phyloP scores from a whole-genome alignment of 352 stramenopile genomes.

The Peronospora destructor region DNA sequence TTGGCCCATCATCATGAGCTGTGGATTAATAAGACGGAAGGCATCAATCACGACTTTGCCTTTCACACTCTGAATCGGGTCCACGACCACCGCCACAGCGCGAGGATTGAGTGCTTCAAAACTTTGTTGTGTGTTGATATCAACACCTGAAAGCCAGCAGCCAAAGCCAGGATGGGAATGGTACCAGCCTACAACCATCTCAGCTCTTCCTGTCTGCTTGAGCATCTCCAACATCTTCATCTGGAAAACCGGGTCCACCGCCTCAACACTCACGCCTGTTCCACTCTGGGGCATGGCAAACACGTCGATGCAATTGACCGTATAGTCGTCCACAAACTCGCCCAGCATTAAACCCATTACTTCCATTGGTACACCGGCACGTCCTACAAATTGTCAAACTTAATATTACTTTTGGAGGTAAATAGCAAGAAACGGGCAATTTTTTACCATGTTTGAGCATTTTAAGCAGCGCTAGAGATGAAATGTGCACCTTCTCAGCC shows the following conservation, averaged over 20 bases:
- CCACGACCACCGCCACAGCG: conserved; percentile 97
- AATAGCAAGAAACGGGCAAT: too few relatives aligned
- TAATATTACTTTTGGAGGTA: too few relatives aligned
- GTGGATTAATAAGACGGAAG: conserved; percentile 98
- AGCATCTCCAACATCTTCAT: conserved; percentile 99
- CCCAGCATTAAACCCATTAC: conserved; percentile 99
- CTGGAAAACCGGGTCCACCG: conserved; percentile 99
- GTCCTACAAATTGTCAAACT: conserved; percentile 30
- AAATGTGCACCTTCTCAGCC: conserved; percentile 99
- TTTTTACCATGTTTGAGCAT: conserved; percentile 97
- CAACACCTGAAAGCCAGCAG: conserved; percentile 98
- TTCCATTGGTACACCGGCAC: conserved; percentile 99
- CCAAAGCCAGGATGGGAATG: conserved; percentile 99
- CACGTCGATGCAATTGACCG: conserved; percentile 99
- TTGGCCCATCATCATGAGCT: conserved; percentile 98
- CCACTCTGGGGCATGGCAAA: conserved; percentile 99
- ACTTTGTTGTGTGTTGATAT: conserved; percentile 99
- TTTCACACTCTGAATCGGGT: conserved; percentile 99
- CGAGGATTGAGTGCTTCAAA: conserved; percentile 98
- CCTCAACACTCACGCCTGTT: conserved; percentile 93
- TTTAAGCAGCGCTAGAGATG: conserved; percentile 97
- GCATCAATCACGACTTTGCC: conserved; percentile 99
- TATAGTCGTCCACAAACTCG: conserved; percentile 99
- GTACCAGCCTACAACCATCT: conserved; percentile 98
- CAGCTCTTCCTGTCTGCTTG: conserved; percentile 93